Conservation (phyloP, 352 stramenopile genomes). For the Phytophthora colocasiae region DNA sequence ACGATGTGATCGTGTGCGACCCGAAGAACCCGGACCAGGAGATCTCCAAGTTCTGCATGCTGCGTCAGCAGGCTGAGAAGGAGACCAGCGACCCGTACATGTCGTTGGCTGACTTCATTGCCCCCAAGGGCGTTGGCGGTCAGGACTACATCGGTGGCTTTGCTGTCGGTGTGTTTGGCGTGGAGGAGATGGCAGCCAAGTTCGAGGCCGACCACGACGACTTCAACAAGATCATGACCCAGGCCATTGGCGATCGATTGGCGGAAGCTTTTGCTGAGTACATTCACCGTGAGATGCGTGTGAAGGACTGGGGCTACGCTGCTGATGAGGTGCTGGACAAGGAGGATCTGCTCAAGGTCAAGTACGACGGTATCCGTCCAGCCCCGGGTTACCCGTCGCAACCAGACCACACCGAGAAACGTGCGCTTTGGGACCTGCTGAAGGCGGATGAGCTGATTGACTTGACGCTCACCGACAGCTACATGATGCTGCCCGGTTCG, state of each 20-base stretch:
- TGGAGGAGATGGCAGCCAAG: constrained; percentile 92
- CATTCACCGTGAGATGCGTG: constrained; percentile 96
- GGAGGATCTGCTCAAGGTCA: constrained; percentile 97
- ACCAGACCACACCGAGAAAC: constrained; percentile 98
- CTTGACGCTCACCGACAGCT: constrained; percentile 93
- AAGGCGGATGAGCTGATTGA: constrained; percentile 94
- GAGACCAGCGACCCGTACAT: constrained; percentile 96
- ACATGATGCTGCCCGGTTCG: constrained; percentile 97
- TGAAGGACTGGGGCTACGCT: constrained; percentile 97
- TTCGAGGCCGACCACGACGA: constrained; percentile 97
- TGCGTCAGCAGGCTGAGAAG: constrained; percentile 97
- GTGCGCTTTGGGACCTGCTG: constrained; percentile 95
- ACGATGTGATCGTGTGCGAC: constrained; percentile 96
- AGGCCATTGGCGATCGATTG: constrained; percentile 77
- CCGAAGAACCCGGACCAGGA: constrained; percentile 78
- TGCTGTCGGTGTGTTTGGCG: constrained; percentile 96
- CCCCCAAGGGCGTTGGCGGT: constrained; percentile 54
- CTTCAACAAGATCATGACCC: constrained; percentile 98
- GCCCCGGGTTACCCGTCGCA: constrained; percentile 98
- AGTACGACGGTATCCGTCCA: constrained; percentile 98
- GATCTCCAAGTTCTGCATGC: constrained; percentile 95
- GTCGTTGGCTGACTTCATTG: constrained; percentile 96
- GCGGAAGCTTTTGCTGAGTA: constrained; percentile 96
- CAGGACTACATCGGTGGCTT: constrained; percentile 95
- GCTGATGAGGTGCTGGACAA: constrained; percentile 90